Evolutionary conservation across 495 filamentous ascomycete species (phyloP).

Genomic region (Talaromyces trachyspermus): DNA sequence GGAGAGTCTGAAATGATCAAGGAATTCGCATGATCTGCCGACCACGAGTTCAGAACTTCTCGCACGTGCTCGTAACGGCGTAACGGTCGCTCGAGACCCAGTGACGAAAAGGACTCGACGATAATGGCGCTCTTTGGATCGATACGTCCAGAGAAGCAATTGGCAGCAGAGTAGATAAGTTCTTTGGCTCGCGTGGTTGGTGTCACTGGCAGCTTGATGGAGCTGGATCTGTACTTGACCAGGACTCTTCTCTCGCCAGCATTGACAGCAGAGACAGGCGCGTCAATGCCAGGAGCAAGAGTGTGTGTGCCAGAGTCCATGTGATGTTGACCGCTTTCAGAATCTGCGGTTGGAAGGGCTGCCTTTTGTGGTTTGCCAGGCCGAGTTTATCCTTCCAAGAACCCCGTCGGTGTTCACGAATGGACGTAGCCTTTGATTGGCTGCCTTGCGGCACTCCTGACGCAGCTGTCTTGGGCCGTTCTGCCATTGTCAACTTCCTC

Average conservation of each 20-base stretch:
- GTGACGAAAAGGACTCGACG: constrained; percentile 62
- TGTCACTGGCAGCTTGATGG: constrained; percentile 57
- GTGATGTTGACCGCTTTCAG: background rate
- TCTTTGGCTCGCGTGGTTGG: constrained; percentile 69
- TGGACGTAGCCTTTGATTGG: background rate
- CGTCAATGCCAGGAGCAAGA: constrained; percentile 62
- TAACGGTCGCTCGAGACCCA: constrained; percentile 78
- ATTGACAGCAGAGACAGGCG: constrained; percentile 78
- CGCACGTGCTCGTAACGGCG: constrained; percentile 82
- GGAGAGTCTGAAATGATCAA: constrained; percentile 53
- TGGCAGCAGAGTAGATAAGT: constrained; percentile 53
- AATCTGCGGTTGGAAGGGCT: background rate
- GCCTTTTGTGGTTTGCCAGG: background rate
- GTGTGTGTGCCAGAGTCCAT: constrained; percentile 35
- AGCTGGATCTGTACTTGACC: constrained; percentile 58
- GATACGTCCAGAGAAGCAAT: constrained; percentile 49
- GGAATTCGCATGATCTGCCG: constrained; percentile 62
- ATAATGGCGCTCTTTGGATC: constrained; percentile 55
- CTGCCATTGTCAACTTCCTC: constrained; percentile 15
- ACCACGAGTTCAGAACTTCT: constrained; percentile 91
- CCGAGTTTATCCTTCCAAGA: constrained; percentile 8
- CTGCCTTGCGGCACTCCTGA: constrained; percentile 12
- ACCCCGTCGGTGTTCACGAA: no score
- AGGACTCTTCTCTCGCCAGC: constrained; percentile 65
- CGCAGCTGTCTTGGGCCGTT: constrained; percentile 16